Percentiles rank a stretch among this genome's conserved stretches.
Evolutionary conservation across 2,329 filamentous ascomycete genomes (phyloP).

Genomic region (Thielaviopsis euricoi): DNA sequence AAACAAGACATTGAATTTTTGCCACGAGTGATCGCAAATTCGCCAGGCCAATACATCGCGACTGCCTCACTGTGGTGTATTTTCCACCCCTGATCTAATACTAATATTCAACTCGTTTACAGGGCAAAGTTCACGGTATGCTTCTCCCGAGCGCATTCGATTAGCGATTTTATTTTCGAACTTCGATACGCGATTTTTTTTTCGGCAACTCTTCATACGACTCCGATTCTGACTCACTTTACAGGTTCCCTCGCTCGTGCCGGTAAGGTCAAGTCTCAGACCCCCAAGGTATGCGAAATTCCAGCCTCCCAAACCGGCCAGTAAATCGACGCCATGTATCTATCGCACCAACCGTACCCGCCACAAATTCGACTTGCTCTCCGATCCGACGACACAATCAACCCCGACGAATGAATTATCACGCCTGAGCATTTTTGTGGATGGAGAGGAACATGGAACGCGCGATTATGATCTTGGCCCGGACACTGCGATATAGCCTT

Average conservation of each 20-base stretch:
- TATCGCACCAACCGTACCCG: not conserved
- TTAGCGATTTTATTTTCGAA: not conserved
- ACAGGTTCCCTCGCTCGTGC: slow-evolving; percentile 49
- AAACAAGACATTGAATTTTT: not conserved
- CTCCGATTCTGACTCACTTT: slow-evolving; percentile 1
- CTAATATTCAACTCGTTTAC: slow-evolving; percentile 2
- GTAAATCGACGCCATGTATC: slow-evolving; percentile 1
- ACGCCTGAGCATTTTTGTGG: not conserved
- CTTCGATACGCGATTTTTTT: not conserved
- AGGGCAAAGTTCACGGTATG: slow-evolving; percentile 15
- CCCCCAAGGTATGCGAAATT: slow-evolving; percentile 56
- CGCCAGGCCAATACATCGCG: not conserved
- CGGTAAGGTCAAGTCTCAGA: slow-evolving; percentile 97
- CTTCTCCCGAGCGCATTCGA: not conserved
- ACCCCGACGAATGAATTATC: not conserved
- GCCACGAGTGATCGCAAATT: not conserved
- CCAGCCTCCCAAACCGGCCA: slow-evolving; percentile 11
- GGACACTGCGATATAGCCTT: not conserved
- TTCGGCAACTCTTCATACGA: not conserved
- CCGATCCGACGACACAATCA: not conserved
- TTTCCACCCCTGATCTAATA: not conserved
- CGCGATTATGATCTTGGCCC: not conserved
- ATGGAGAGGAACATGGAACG: not conserved
- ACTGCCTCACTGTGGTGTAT: not conserved
- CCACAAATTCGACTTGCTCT: not conserved